Conservation (phyloP, 805 yeast genomes). For the Candida endomychidarum region DNA sequence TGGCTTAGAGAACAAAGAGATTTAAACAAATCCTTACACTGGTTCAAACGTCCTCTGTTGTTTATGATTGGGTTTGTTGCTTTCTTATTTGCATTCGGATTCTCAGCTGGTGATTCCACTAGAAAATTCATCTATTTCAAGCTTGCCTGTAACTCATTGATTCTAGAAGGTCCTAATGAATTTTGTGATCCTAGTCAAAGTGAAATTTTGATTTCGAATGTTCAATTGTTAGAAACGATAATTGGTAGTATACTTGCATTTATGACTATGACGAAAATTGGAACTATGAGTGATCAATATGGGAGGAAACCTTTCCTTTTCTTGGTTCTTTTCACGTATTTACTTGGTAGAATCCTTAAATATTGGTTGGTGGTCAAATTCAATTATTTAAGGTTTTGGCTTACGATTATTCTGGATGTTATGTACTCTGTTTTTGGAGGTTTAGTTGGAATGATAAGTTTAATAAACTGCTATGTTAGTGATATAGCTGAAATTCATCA, state of each 20-base stretch:
- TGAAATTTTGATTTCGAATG: conserved; percentile 44
- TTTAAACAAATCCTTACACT: conserved; percentile 43
- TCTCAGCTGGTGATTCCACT: conserved; percentile 37
- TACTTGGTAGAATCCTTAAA: conserved; percentile 23
- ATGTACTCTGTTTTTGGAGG: conserved; percentile 65
- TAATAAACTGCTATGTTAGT: conserved; percentile 67
- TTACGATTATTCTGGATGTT: conserved; percentile 44
- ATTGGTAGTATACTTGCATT: conserved; percentile 46
- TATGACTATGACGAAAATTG: conserved; percentile 54
- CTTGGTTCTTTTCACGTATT: conserved; percentile 17
- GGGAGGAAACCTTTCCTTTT: conserved; percentile 34
- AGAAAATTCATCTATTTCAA: conserved; percentile 37
- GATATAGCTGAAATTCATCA: conserved; percentile 68
- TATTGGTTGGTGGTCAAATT: conserved; percentile 27
- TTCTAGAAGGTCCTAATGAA: conserved; percentile 11
- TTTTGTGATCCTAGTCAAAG: conserved; percentile 33
- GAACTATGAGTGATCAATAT: conserved; percentile 37
- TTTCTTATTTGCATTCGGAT: conserved; percentile 44
- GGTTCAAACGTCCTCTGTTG: conserved; percentile 60
- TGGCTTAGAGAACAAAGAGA: conserved; percentile 52
- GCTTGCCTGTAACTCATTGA: conserved; percentile 27
- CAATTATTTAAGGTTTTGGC: conserved; percentile 28
- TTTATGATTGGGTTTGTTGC: conserved; percentile 45
- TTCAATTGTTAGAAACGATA: conserved; percentile 47
- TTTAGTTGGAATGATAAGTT: conserved; percentile 50